Evolutionary conservation across 768 basidiomycete genomes (phyloP), one percentile per base, ranked within the genome.

Genomic region (Suillus alpinus): DNA sequence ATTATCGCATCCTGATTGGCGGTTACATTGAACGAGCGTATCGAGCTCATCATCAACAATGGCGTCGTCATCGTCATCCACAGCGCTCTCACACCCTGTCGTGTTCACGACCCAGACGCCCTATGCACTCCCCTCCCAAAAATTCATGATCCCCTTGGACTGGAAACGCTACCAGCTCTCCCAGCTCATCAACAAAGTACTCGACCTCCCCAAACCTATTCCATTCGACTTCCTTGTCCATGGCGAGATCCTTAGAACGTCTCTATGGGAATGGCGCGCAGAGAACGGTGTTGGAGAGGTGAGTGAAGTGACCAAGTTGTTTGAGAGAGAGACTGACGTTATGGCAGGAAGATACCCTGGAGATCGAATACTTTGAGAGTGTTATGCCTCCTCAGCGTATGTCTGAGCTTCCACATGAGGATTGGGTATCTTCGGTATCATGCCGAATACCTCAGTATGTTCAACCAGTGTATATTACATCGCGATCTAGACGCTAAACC

Each of bases 91-190:
- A 7, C 81, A 84, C 55, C 84, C 89, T 0, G 86, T 87, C 39
- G 72, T 94, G 2, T 88, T 92, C 68, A 88, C 86, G 18, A 94
- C 92, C 0, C 81, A 87, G 58, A 85, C 88, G 0, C 76, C 77
- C 2, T 92, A 94, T 72, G 80, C 85, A 12, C 83, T 96, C 13
- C 94, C 91, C 0, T 81, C 87, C 1, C 92, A 95, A 72, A 94
- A 93, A 69, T 98, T 94, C 71, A 87, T 97, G 86, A 88, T 98
- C 16, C 96, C 97, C 2, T 80, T 87, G 1, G 77, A 84, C 73
- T 98, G 95, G 95, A 85, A 83, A 60, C 87, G 96, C n/a, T 98
- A 91, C 73, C 96, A 98, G 68, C 88, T 99, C 36, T 98, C 95
- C 1, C 94, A 98, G 62, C 88, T 98, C 46, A 87, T 99, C 61